Percentiles rank a stretch among this genome's conserved stretches.
These are phyloP conservation scores for Mortierella sp. DNA, from an alignment of 371 early-diverging fungal species.

Conservation along the genomic window DNA sequence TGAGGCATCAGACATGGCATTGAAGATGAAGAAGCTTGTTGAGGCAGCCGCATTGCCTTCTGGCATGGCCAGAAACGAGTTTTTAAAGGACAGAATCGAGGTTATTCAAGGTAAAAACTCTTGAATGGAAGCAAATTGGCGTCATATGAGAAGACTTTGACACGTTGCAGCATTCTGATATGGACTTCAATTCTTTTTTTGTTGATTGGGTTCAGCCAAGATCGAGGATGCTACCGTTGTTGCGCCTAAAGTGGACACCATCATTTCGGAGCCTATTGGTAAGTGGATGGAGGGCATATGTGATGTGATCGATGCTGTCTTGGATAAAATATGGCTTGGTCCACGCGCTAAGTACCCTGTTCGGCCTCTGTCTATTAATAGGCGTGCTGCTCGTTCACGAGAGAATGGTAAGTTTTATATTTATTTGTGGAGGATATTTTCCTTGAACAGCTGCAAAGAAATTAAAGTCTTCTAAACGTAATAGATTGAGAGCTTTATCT, in stretches of 20 bases:
- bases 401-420: conserved; percentile 74
- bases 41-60: conserved; percentile 63
- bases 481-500: conserved; percentile 83
- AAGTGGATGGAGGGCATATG: not conserved
- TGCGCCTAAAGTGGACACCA: conserved; percentile 88
- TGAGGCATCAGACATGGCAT: conserved; percentile 97
- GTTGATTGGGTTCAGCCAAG: conserved; percentile 69
- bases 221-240: conserved; percentile 83
- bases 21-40: conserved; percentile 87
- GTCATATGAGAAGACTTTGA: not conserved
- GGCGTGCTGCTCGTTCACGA: conserved; percentile 95
- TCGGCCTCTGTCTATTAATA: not conserved
- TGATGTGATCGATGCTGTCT: not conserved
- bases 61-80: conserved; percentile 76
- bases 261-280: conserved; percentile 96
- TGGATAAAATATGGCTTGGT: not conserved
- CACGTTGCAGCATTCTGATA: not conserved
- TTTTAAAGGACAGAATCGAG: conserved; percentile 82
- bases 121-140: not conserved
- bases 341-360: not conserved
- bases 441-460: not conserved
- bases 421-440: not conserved
- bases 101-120: conserved; percentile 78
- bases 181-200: not conserved
- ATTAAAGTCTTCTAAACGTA: conserved; percentile 6